Base-by-base conservation (phyloP, 345 rosid species). In the Rhodamnia rubescens region DNA sequence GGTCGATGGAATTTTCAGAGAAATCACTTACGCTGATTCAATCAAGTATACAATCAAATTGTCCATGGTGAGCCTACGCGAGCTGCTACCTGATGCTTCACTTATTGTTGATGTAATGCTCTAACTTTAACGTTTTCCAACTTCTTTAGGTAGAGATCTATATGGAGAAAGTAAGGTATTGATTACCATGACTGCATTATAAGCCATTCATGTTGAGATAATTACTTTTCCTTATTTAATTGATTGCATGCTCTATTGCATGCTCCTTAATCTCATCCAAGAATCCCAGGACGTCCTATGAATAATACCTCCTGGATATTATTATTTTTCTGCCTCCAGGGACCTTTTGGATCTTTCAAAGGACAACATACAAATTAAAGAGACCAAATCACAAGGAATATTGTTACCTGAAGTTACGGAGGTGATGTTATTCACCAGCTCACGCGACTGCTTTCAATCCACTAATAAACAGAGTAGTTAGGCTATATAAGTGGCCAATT, bases 81-180 rank as follows among this genome's bases (percentile, higher is more conserved):
- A 51, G 84, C 74, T 27, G 10, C 75, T 52, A 64, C 32, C n/a
- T 8, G 82, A 7, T 81, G 54, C 26, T 57, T 49, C 81, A 29
- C 69, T 58, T 53, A 57, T 27, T 61, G 32, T 27, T 26, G 64
- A 9, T 84, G 74, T 36, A 59, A 59, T 59, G 78, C 74, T 58
- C 82, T n/a, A 83, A 32, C 32, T 22, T 55, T 78, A 53, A 64
- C 69, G 26, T 85, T 74, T 57, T 81, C 18, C 86, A 57, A 83
- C 75, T 84, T 82, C 40, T 89, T 42, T 78, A 95, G 98, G 98
- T 96, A 13, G 99, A 95, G 90, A 95, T 96, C 88, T 96, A 96
- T 90, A 93, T 96, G 99, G 99, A 95, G 93, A 95, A 92, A 93
- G 95, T 96, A 87, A 94, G 98, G 98, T 93, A 88, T 15, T 53